These are phyloP conservation scores for Berkeleyomyces basicola DNA, from an alignment of 2,329 filamentous ascomycete genomes.

Conservation along the genomic window DNA sequence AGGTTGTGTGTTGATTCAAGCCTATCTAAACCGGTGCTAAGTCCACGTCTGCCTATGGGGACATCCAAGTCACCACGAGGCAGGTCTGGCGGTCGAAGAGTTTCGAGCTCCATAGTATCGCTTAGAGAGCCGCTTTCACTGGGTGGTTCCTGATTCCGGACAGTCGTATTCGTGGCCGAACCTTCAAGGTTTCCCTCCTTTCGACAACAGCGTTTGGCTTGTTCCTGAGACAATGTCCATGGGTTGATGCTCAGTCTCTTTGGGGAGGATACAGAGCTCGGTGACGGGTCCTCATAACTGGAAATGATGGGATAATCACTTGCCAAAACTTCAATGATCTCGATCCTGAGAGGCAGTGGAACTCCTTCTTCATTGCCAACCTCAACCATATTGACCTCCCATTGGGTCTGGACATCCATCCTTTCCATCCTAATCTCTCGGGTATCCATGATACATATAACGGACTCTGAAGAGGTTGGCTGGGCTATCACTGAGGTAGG, in stretches of 20 bases:
- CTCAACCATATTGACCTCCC: slow-evolving; percentile 9
- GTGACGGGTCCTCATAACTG: not conserved
- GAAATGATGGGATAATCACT: not conserved
- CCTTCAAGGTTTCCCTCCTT: not conserved
- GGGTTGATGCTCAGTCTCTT: not conserved
- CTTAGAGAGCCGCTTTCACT: not conserved
- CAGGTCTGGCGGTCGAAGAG: not conserved
- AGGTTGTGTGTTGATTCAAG: not conserved
- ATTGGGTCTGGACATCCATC: not conserved
- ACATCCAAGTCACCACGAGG: not conserved
- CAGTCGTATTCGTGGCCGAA: not conserved
- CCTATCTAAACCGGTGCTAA: not conserved
- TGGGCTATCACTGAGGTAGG: not conserved
- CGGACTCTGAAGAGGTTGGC: not conserved
- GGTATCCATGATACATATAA: not conserved
- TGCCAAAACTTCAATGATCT: not conserved
- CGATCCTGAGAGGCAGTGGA: not conserved
- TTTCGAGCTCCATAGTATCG: not conserved
- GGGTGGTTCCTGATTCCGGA: not conserved
- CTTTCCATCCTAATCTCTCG: not conserved
- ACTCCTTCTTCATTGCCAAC: not conserved
- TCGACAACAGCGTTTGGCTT: not conserved
- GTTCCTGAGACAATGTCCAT: slow-evolving; percentile 3
- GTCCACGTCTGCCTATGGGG: not conserved
- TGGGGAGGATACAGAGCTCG: not conserved